These are phyloP conservation scores for Leccinum uliginosum DNA, from an alignment of 768 basidiomycete species.

Conservation along the genomic window DNA sequence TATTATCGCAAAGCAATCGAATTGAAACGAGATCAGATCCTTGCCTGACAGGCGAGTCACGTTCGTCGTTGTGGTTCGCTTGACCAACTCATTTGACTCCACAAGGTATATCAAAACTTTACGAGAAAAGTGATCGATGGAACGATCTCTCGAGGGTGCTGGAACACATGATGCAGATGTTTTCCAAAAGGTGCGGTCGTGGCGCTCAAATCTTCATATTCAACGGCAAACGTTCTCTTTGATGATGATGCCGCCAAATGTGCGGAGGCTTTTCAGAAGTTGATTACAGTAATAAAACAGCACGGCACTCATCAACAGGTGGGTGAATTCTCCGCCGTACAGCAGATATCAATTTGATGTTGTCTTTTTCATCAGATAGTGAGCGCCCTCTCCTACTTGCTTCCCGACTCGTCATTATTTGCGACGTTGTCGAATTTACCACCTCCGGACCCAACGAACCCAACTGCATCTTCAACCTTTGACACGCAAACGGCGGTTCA, in stretches of 20 bases:
- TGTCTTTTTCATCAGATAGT: slow-evolving; percentile 47
- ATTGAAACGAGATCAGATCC: slow-evolving; percentile 58
- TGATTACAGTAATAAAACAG: slow-evolving; percentile 57
- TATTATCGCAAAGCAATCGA: slow-evolving; percentile 75
- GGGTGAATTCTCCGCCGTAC: slow-evolving; percentile 5
- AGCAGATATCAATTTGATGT: background rate
- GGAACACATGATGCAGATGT: slow-evolving; percentile 52
- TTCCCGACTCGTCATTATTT: slow-evolving; percentile 70
- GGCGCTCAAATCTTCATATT: background rate
- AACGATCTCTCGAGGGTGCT: slow-evolving; percentile 51
- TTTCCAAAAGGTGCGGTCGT: slow-evolving; percentile 50
- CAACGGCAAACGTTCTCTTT: background rate
- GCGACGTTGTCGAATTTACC: slow-evolving; percentile 62
- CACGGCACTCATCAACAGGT: slow-evolving; percentile 63
- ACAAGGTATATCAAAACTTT: slow-evolving; percentile 70
- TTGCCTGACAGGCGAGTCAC: slow-evolving; percentile 78
- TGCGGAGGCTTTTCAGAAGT: slow-evolving; percentile 75
- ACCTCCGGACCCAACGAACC: slow-evolving; percentile 71
- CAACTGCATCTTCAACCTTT: slow-evolving; percentile 55
- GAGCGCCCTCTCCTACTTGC: slow-evolving; percentile 59
- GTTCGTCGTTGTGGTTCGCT: slow-evolving; percentile 5
- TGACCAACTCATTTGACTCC: slow-evolving; percentile 4
- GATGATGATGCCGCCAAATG: slow-evolving; percentile 77
- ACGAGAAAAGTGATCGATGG: slow-evolving; percentile 63
- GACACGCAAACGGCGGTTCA: slow-evolving; percentile 59